These are phyloP conservation scores for Kingdonia uniflora DNA, from an alignment of 164 flowering plant genomes.

Conservation along the genomic window DNA sequence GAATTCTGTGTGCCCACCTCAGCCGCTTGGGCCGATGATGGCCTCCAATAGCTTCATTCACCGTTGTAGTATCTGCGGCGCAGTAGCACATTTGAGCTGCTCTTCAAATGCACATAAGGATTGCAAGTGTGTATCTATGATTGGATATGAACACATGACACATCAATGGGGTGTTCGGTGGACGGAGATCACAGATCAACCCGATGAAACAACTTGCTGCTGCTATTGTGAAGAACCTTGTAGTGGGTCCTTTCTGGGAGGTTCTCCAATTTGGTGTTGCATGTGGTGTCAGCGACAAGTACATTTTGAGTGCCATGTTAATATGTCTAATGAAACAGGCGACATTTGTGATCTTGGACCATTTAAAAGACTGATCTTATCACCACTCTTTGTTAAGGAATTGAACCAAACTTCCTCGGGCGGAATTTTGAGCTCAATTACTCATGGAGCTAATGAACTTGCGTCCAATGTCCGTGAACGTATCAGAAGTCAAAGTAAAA, in stretches of 20 bases:
- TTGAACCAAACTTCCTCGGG: conserved; percentile 34
- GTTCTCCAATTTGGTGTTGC: conserved; percentile 98
- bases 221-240: conserved; percentile 92
- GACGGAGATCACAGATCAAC: conserved; percentile 74
- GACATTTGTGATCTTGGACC: conserved; percentile 94
- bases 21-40: conserved; percentile 64
- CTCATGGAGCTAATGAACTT: conserved; percentile 94
- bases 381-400: conserved; percentile 80
- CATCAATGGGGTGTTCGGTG: conserved; percentile 96
- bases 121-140: conserved; percentile 89
- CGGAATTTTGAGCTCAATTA: conserved; percentile 77
- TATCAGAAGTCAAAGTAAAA: conserved; percentile 71
- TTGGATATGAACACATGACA: conserved; percentile 56
- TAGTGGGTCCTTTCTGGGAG: conserved; percentile 82
- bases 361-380: conserved; percentile 69
- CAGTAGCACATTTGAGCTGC: conserved; percentile 73
- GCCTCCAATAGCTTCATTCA: conserved; percentile 63
- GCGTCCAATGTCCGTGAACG: conserved; percentile 86
- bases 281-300: conserved; percentile 96
- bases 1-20: conserved; percentile 62
- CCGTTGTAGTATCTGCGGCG: conserved; percentile 71
- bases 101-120: conserved; percentile 72
- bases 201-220: conserved; percentile 73
- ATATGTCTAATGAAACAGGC: conserved; percentile 65
- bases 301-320: conserved; percentile 85